Evolutionary conservation across 345 rosid genomes (phyloP).

Genomic region (Excoecaria agallocha): DNA sequence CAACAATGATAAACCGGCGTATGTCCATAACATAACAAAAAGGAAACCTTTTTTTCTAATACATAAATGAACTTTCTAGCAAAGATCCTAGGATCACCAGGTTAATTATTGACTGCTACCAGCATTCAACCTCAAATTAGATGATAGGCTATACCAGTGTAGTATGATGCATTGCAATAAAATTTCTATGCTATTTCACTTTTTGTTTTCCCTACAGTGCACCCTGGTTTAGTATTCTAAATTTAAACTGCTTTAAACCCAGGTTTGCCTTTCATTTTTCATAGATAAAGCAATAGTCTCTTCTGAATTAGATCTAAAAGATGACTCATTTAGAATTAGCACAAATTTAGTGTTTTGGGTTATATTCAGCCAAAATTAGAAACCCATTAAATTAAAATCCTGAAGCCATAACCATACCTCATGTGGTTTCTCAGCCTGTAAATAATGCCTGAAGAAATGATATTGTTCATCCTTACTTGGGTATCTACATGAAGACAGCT

Average conservation of each 20-base stretch:
- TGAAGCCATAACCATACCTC: slow-evolving; percentile 42
- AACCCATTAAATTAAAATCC: neutral
- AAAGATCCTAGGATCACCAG: neutral
- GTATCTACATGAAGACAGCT: slow-evolving; percentile 45
- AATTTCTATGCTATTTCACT: neutral
- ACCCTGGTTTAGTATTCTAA: neutral
- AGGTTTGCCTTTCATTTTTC: neutral
- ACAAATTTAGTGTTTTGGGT: neutral
- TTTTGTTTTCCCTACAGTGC: neutral
- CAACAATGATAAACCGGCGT: neutral
- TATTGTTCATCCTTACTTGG: slow-evolving; percentile 80
- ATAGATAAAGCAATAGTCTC: neutral
- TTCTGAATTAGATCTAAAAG: neutral
- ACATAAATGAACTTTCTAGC: neutral
- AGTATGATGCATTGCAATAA: neutral
- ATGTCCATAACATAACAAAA: neutral
- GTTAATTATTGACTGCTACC: neutral
- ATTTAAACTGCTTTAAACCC: neutral
- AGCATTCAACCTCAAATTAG: neutral
- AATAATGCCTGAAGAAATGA: slow-evolving; percentile 84
- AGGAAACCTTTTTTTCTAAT: neutral
- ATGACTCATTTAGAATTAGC: neutral
- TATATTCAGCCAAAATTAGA: neutral
- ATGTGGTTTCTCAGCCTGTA: slow-evolving; percentile 62
- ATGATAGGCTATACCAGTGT: neutral